Evolutionary conservation across 2,329 filamentous ascomycete genomes (phyloP).

Genomic region (Colletotrichum horii): DNA sequence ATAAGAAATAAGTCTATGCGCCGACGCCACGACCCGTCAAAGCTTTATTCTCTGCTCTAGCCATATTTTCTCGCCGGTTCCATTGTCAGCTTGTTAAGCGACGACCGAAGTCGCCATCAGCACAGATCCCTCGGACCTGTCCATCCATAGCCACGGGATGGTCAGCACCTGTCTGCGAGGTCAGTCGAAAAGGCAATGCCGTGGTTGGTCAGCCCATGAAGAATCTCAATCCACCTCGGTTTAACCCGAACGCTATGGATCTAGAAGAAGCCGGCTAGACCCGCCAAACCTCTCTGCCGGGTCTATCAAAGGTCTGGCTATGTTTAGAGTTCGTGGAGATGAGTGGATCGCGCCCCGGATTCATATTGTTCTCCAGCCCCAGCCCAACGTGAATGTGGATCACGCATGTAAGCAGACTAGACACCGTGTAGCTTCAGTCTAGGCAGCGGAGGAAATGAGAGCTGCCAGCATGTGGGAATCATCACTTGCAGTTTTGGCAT

Average conservation of each 20-base stretch:
- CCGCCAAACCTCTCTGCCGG: not conserved
- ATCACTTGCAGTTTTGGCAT: not conserved
- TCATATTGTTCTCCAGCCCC: not conserved
- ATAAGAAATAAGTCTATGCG: not conserved
- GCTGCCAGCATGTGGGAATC: not conserved
- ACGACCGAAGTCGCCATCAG: not conserved
- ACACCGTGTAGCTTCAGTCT: not conserved
- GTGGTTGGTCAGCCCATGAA: not conserved
- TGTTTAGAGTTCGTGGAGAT: not conserved
- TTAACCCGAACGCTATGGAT: not conserved
- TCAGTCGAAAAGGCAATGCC: not conserved
- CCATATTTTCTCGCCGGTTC: not conserved
- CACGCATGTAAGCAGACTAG: not conserved
- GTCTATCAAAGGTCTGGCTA: not conserved
- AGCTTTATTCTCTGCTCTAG: not conserved
- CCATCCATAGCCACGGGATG: not conserved
- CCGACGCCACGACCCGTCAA: not conserved
- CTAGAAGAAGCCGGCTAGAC: not conserved
- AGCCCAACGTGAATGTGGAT: not conserved
- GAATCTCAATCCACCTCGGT: not conserved
- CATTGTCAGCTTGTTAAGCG: not conserved
- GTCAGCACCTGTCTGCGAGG: not conserved
- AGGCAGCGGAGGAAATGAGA: not conserved
- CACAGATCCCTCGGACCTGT: not conserved
- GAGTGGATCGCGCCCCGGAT: not conserved